Base-by-base conservation (phyloP, 768 basidiomycete genomes). In the Panaeolus papilionaceus region DNA sequence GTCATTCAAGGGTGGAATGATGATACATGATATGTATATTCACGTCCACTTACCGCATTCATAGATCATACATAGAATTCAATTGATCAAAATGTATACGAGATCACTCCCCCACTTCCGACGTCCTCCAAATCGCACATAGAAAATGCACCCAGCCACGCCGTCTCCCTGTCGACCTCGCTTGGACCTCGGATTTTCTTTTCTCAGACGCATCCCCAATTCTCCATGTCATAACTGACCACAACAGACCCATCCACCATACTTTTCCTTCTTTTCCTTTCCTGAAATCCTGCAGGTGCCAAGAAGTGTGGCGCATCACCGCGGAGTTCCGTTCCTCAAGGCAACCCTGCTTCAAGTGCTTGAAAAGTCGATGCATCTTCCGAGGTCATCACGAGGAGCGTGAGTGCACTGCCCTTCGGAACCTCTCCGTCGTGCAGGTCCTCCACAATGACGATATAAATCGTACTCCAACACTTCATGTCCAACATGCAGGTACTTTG, bases 291-390 rank as follows among this genome's bases (percentile, higher is more conserved):
- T 58, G 33, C 3, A 33, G n/a, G 14, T 58, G 54, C 54, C 54
- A 58, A 58, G 54, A 58, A 58, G 54, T 58, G 54, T 58, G 54
- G 54, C 54, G 54, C 54, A 58, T 58, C 54, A 37, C 54, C 54
- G 54, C 26, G 54, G 54, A 58, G 33, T 37, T 58, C 54, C 28
- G 14, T 28, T 10, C 49, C 9, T 51, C 26, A 40, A 11, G 11
- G 14, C 14, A 40, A 40, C 9, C 39, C 14, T 40, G 9, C 39
- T 40, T 40, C 3, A 40, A 14, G 9, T 40, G 9, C 39, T 40
- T 40, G 33, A 40, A 14, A 14, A 40, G 39, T 40, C 4, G 39
- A 40, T 5, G 33, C 33, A 33, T 8, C 2, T 40, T 40, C 42
- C 11, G 42, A 18, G 42, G 42, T 44, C 16, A 44, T 16, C 42